Percentiles rank a stretch among this genome's conserved stretches.
These are phyloP conservation scores for Neonectria ditissima DNA, from an alignment of 2,329 filamentous ascomycete genomes.

Conservation along the genomic window DNA sequence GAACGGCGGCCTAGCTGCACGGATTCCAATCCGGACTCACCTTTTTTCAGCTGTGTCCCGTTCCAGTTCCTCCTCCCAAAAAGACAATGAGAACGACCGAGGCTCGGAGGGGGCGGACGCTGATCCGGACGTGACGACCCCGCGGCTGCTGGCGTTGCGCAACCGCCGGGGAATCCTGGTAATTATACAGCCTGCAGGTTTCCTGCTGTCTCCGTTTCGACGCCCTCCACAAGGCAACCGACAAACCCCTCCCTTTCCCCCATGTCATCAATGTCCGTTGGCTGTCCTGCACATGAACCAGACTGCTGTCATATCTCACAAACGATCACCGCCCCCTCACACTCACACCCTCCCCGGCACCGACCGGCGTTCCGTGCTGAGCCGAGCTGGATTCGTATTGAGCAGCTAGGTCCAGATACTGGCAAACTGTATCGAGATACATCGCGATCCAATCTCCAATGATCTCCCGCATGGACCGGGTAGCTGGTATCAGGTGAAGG, in stretches of 20 bases:
- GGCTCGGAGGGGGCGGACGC: background rate
- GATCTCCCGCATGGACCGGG: conserved; percentile 22
- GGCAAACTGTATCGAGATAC: conserved; percentile 37
- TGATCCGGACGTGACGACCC: background rate
- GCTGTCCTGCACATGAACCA: background rate
- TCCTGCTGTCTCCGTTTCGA: background rate
- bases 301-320: conserved; percentile 14
- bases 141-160: background rate
- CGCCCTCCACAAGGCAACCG: background rate
- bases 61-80: too few species aligned
- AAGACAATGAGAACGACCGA: too few species aligned
- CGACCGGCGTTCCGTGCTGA: background rate
- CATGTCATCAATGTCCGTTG: conserved; percentile 3
- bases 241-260: too few species aligned
- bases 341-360: background rate
- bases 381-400: background rate
- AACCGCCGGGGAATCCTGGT: conserved; percentile 26
- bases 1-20: background rate
- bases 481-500: conserved; percentile 30
- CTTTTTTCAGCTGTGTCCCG: too few species aligned
- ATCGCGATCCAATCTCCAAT: conserved; percentile 38
- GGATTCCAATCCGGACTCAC: conserved; percentile 27
- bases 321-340: background rate
- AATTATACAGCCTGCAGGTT: background rate
- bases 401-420: too few species aligned